Base-by-base conservation (phyloP, 495 filamentous ascomycete species). In the Apodospora peruviana region DNA sequence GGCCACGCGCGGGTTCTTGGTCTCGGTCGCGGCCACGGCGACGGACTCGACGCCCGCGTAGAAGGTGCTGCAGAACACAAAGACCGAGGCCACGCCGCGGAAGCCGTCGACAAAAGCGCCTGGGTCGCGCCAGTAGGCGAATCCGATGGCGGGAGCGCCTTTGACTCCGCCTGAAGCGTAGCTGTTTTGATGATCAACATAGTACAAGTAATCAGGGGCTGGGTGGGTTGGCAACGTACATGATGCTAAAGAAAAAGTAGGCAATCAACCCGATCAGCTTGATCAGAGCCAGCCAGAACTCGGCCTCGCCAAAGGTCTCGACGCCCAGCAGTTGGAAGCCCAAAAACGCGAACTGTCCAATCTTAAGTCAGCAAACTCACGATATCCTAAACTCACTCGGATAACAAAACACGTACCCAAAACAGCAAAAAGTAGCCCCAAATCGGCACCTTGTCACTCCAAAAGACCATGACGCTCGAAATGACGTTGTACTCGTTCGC, bases 31-130 rank as follows among this genome's bases (percentile, higher is more conserved):
- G 16, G 85, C 84, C 10, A 89, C 82, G 55, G 84, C 85, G 7
- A 89, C 78, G 38, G 84, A 75, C 55, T 89, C 85, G 9, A 81
- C 81, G n/a, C 85, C 86, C 38, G 84, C 84, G 62, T 88, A 88
- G 43, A 87, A 80, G 34, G 85, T 87, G 20, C 75, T 79, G 52
- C 83, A 84, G 57, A 85, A 80, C 51, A 83, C 80, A 39, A 82
- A 79, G 38, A 76, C 74, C 17, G 73, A 71, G 4, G 78, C 74
- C 12, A 80, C 73, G 39, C 79, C 78, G 29, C 79, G 79, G 68
- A 88, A 87, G 16, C 85, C 79, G 25, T 83, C 60, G 0, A 74
- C 72, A 55, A 88, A 88, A 2, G 85, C 75, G 12, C 86, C 86
- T 0, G 85, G 85, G 52, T 84, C 59, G 35, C 76, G 70, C 85